Base-by-base conservation (phyloP, 2,329 filamentous ascomycete species). In the Fusarium liriodendri region DNA sequence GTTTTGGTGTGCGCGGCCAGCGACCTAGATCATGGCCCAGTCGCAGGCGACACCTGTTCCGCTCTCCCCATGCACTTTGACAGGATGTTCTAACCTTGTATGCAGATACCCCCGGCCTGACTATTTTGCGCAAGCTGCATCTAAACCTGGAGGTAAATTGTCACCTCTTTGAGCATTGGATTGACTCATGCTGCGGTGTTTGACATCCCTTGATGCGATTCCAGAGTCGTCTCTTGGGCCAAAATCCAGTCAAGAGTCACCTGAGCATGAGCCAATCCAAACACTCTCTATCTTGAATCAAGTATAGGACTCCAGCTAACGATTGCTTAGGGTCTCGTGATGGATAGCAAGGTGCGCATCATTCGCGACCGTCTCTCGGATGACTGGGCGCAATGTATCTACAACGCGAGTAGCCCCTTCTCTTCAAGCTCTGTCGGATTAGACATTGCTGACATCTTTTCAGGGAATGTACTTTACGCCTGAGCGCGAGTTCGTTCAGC, bases 251-350 rank as follows among this genome's bases (percentile, higher is more conserved):
- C 27, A 29, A 29, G 7, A 29, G 54, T 59, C 55, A 38, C 55
- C 55, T 42, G 22, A 59, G 35, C 55, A 42, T 59, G 55, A 59
- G 55, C 55, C 22, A 40, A 59, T 59, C 55, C 55, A 59, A 59
- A 40, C 55, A 42, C 57, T 60, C 57, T 40, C 57, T 60, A 60
- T 32, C 35, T 60, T 60, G 42, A 60, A 60, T 42, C 22, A 38
- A 60, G 57, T 60, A 60, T 60, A 60, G 57, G 57, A 60, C 57
- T 60, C 57, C 22, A 60, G 57, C 29, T 60, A 60, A 60, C 57
- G 35, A 60, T 60, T 42, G 25, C 57, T 42, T n/a, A 60, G 57
- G 57, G 57, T 60, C 57, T 60, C 57, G 57, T 60, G 57, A 60
- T 60, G 57, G 57, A 60, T 42, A 60, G 57, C 57, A 60, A 60